Base-by-base conservation (phyloP, 495 filamentous ascomycete species). In the Talaromyces nanjingensis region DNA sequence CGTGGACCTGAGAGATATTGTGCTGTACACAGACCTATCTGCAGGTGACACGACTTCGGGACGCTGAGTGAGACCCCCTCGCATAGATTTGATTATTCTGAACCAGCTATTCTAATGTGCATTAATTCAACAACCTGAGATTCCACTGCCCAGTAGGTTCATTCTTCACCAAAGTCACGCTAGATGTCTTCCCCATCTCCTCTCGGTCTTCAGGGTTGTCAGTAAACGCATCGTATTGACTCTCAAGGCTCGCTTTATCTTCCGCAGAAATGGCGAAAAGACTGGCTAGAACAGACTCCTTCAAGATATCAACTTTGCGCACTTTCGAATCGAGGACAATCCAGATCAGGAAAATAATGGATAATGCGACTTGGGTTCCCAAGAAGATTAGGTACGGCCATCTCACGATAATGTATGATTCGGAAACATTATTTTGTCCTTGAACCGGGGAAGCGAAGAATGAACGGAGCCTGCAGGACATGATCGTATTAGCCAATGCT, bases 331-430 rank as follows among this genome's bases (percentile, higher is more conserved):
- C 58, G 24, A 60, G 37, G 20, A 60, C 34, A 2, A 60, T n/a
- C 58, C 58, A 60, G 12, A 60, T 39, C 11, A 60, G 24, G 16
- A 60, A 60, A 12, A 60, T 45, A 24, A 45, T 45, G 18, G 58
- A 60, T 5, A 60, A 60, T 14, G 20, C 2, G 20, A 60, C 34
- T 22, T 60, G 58, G 5, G 22, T 27, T 16, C 29, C 58, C 37
- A 60, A 60, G 34, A 33, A 60, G 20, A 39, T 45, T 24, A 60
- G 31, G 34, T 39, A 60, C 9, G 58, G 37, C 58, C 58, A 60
- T 42, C 37, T 12, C 9, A 60, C 58, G 11, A 60, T 18, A 45
- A 60, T 14, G 12, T 60, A 60, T 12, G 34, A 18, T 37, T 60
- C 58, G 18, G 34, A 16, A 25, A 45, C 14, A 1, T 25, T 16